Evolutionary conservation across 352 stramenopile genomes (phyloP).

Genomic region (Phytophthora fragariaefolia): DNA sequence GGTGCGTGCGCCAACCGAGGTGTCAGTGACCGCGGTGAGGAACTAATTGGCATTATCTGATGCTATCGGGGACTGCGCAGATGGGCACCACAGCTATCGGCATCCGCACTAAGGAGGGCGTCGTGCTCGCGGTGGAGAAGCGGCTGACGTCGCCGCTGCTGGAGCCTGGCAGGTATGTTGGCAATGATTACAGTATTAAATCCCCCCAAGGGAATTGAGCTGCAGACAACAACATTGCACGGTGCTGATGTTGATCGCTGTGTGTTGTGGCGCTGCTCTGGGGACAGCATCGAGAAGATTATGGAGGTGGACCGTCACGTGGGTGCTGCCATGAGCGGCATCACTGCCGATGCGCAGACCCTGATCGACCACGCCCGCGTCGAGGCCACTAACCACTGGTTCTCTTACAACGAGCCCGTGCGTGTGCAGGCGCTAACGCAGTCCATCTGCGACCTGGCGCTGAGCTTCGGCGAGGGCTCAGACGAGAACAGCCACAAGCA

Average conservation of each 20-base stretch:
- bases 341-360: conserved; percentile 98
- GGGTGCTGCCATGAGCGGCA: conserved; percentile 97
- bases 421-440: conserved; percentile 98
- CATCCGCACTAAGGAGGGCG: conserved; percentile 97
- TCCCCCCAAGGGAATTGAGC: neutral
- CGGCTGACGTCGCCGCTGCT: conserved; percentile 96
- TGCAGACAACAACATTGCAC: neutral
- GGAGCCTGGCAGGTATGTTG: conserved; percentile 86
- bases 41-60: neutral
- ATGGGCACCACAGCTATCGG: conserved; percentile 98
- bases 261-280: conserved; percentile 8
- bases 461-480: conserved; percentile 95
- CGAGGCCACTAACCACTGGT: conserved; percentile 98
- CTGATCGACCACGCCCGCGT: conserved; percentile 99
- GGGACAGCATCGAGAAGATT: conserved; percentile 98
- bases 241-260: conserved; percentile 1
- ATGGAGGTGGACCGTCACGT: conserved; percentile 99
- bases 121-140: conserved; percentile 99
- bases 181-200: neutral
- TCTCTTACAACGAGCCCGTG: conserved; percentile 98
- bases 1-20: conserved; percentile 38
- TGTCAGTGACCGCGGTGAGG: neutral
- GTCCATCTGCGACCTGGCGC: conserved; percentile 97
- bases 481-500: conserved; percentile 96
- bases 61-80: conserved; percentile 37